Evolutionary conservation across 331 rosid genomes (phyloP).

Genomic region (Malus hybrid): DNA sequence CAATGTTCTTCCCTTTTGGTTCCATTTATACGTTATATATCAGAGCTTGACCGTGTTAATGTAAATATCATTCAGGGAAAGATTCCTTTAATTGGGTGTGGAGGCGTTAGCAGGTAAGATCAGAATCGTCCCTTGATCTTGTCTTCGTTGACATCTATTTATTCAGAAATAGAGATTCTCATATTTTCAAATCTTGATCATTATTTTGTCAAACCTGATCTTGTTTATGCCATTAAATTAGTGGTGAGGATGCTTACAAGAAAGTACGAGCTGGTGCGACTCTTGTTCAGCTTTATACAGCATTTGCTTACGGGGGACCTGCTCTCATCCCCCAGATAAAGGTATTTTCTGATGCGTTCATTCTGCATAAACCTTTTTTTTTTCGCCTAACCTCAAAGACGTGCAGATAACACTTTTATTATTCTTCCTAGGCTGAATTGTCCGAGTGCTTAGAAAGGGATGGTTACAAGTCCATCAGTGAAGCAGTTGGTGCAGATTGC

Average conservation of each 20-base stretch:
- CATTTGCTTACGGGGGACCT: conserved; percentile 93
- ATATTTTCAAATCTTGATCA: not conserved
- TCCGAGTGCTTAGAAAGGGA: conserved; percentile 86
- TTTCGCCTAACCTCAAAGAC: not conserved
- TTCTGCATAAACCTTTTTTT: not conserved
- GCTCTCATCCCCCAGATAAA: conserved; percentile 93
- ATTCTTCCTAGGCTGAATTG: conserved; percentile 52
- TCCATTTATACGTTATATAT: conserved; percentile 7
- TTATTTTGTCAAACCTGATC: not conserved
- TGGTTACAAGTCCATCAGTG: conserved; percentile 75
- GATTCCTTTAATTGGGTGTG: conserved; percentile 82
- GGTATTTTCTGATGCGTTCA: conserved; percentile 38
- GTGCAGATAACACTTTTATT: not conserved
- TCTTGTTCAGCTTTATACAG: conserved; percentile 90
- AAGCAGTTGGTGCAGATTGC: conserved; percentile 92
- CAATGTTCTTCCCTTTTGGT: not conserved
- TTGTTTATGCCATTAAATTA: conserved; percentile 24
- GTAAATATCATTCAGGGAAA: conserved; percentile 54
- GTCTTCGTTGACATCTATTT: not conserved
- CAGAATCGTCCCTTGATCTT: not conserved
- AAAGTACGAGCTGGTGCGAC: conserved; percentile 94
- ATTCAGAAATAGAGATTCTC: not conserved
- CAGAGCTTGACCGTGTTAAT: conserved; percentile 9
- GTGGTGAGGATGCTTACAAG: conserved; percentile 92
- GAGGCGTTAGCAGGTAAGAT: conserved; percentile 80